Percentiles rank a stretch among this genome's conserved stretches.
These are phyloP conservation scores for Kluyveromyces marxianus DNA, from an alignment of 1,139 yeast species.

Conservation along the genomic window DNA sequence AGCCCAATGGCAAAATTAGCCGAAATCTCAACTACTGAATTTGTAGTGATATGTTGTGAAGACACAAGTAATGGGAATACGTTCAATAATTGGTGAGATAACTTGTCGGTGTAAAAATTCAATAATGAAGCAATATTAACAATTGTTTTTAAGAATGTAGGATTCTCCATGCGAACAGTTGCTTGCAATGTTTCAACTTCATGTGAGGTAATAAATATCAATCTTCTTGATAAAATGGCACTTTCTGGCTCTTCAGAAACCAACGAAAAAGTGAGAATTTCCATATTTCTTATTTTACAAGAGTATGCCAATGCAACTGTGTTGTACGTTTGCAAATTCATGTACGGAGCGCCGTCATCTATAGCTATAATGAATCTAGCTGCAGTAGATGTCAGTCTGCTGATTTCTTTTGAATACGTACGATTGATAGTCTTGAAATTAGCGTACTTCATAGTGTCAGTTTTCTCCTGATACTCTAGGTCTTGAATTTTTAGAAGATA, in stretches of 20 bases:
- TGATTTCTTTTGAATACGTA: conserved; percentile 18
- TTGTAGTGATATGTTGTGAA: conserved; percentile 20
- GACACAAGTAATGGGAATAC: conserved; percentile 29
- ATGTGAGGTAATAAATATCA: conserved; percentile 13
- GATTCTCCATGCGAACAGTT: conserved; percentile 26
- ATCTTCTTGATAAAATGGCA: conserved; percentile 10
- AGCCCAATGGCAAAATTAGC: conserved; percentile 38
- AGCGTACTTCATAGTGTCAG: conserved; percentile 2
- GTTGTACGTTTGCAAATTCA: conserved; percentile 33
- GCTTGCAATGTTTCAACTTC: conserved; percentile 18
- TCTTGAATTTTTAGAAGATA: conserved; percentile 17
- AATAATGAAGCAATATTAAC: conserved; percentile 29
- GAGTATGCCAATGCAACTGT: conserved; percentile 37
- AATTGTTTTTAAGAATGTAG: conserved; percentile 31
- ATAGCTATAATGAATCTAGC: conserved; percentile 29
- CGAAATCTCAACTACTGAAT: conserved; percentile 32
- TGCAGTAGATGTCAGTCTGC: conserved; percentile 15
- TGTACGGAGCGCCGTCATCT: conserved; percentile 40
- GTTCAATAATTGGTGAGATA: conserved; percentile 26
- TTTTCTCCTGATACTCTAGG: conserved; percentile 12
- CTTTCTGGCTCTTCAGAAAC: conserved; percentile 14
- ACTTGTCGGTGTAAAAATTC: conserved; percentile 26
- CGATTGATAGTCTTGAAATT: neutral
- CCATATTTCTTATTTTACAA: conserved; percentile 38
- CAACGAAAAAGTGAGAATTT: conserved; percentile 37